Base-by-base conservation (phyloP, 2,329 filamentous ascomycete species). In the Exophiala sp. region DNA sequence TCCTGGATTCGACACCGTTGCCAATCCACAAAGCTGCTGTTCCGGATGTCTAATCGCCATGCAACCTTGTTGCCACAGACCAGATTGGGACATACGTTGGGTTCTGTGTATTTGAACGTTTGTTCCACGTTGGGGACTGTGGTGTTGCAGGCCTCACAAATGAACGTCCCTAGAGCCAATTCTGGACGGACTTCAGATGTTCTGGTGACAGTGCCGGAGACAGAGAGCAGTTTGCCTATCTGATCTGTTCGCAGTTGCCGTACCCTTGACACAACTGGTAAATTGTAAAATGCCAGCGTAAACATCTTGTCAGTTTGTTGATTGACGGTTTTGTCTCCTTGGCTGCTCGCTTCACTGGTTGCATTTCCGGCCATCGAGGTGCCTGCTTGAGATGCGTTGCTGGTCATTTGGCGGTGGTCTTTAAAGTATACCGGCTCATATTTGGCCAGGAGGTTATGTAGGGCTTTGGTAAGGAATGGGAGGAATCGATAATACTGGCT, bases 21-120 rank as follows among this genome's bases (percentile, higher is more conserved):
- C 93, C 93, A 98, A 71, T 98, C 93, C 55, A 98, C 86, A 66
- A 98, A 98, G 0, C 90, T 97, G 68, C 90, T 96, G 68, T 95
- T 91, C 37, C 88, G 80, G 63, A 98, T 96, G 62, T 98, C 91
- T n/a, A 98, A 73, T 58, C 89, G 83, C 93, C 93, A 98, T n/a
- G 86, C 88, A 51, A 84, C 74, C 21, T 93, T 83, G 71, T 98
- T 98, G 62, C 83, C 83, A 66, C 93, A 98, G 5, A 79, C 86
- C 21, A 74, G 67, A 64, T 97, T 97, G 8, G 93, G 91, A 61
- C 93, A 98, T 71, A 96, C 88, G 2, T 89, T 91, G 0, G 93
- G 93, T 66, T 98, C 93, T 0, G 91, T 96, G 69, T 96, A 98
- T 64, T 89, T 83, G 73, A 98, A 98, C 0, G 88, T 95, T 71